Evolutionary conservation across 1,139 yeast genomes (phyloP).

Genomic region (Scheffersomyces titani): DNA sequence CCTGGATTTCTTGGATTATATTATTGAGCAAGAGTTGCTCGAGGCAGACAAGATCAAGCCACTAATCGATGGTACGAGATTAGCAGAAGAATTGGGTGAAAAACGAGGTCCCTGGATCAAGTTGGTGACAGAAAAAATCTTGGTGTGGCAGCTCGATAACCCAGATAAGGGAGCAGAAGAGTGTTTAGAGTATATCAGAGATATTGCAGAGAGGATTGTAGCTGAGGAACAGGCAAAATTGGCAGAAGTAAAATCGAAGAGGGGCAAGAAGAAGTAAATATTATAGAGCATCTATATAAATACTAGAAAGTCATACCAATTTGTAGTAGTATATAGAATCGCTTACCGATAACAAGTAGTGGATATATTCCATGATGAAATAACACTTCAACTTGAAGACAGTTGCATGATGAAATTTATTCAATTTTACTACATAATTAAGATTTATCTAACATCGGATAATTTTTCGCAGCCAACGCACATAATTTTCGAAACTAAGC

Average conservation of each 20-base stretch:
- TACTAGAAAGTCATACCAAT: neutral
- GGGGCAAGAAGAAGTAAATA: neutral
- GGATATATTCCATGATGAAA: neutral
- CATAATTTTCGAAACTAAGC: neutral
- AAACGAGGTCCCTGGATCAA: constrained; percentile 90
- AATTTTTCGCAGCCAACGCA: neutral
- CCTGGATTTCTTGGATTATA: constrained; percentile 28
- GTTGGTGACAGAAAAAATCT: constrained; percentile 50
- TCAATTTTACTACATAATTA: neutral
- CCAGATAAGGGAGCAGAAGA: constrained; percentile 57
- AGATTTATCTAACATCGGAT: neutral
- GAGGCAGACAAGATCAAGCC: constrained; percentile 52
- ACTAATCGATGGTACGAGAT: constrained; percentile 68
- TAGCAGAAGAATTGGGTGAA: constrained; percentile 48
- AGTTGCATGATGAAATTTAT: neutral
- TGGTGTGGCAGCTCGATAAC: constrained; percentile 76
- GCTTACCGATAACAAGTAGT: neutral
- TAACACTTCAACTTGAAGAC: too few relatives aligned
- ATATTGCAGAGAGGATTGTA: neutral
- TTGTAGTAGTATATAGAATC: neutral
- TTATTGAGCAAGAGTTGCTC: constrained; percentile 32
- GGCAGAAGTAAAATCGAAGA: neutral
- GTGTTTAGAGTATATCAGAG: constrained; percentile 48
- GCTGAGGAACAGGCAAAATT: neutral
- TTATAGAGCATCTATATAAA: neutral